Base-by-base conservation (phyloP, 371 early-diverging fungal species). In the Circinella minor region DNA sequence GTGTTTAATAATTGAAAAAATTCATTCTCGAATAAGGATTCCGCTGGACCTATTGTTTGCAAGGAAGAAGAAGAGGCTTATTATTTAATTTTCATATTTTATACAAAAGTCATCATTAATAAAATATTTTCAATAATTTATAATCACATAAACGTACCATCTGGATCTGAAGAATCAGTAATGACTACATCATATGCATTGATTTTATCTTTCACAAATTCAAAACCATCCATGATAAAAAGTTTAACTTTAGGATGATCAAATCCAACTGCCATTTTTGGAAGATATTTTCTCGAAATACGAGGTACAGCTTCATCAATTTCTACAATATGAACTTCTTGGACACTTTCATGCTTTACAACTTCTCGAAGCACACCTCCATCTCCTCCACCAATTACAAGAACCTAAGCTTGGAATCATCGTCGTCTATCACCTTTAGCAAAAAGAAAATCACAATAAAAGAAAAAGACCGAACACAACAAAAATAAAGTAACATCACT, bases 341-440 rank as follows among this genome's bases (percentile, higher is more conserved):
- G 94, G 67, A 98, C 95, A 67, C 88, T 88, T 46, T 92, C 89
- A 85, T 98, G 97, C 89, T 97, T 97, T 84, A 97, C 94, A 61
- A 96, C 88, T 79, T 98, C 99, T 72, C 99, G 94, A 59, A 98
- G 88, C 51, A 98, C 97, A 76, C 99, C 99, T 77, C 98, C 99
- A 77, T 98, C 99, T 72, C 99, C 99, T 72, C 99, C 98, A 75
- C 99, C 99, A 81, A 98, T 95, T 61, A 98, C 99, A 67, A 98
- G 89, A 51, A 98, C 96, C 93, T 91, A 63, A 47, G 11, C 37
- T 65, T 63, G 10, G 63, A n/a, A 20, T 43, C 0, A 46, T 18
- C 3, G 51, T 14, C 27, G 7, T 51, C 36, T 48, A 61, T 11
- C 49, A 63, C 37, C 17, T 43, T 43, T 43, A 43, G 43, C 43